Base-by-base conservation (phyloP, 495 filamentous ascomycete species). In the Alectoria sarmentosa region DNA sequence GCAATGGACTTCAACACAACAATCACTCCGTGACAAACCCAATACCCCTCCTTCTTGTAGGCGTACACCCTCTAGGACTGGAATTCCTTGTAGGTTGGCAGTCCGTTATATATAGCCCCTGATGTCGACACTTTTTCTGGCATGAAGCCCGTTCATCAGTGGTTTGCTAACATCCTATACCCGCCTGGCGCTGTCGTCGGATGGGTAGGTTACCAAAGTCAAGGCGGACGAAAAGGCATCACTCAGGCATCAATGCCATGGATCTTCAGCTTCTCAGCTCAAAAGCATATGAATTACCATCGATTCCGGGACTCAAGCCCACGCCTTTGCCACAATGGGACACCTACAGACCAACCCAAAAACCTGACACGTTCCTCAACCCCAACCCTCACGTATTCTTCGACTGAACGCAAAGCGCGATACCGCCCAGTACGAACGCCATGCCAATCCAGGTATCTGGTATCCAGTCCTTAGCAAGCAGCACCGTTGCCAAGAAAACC, bases 391-490 rank as follows among this genome's bases (percentile, higher is more conserved):
- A 70, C 28, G 60, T 61, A 60, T 75, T 74, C 69, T 83, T 83
- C 42, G 78, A 81, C 59, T 89, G 80, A 37, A 97, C 92, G 76
- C 92, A 97, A 52, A 97, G 77, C 26, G 82, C 92, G 73, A 97
- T 96, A 3, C 92, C 92, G 19, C 83, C 83, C 66, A 96, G 70
- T 3, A 92, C 91, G 46, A 96, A 71, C 15, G 77, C 74, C 90
- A 96, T 91, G 37, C 92, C 92, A 68, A 92, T 78, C 90, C 90
- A 92, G 3, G 92, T 96, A 76, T 95, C 89, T 89, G 39, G 57
- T 46, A 64, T 39, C 60, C 3, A 19, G 30, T 34, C 39, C 5
- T 59, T 14, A 66, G 39, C 59, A 60, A 2, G 1, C 3, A 13
- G 28, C 17, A 55, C 1, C 52, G n/a, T n/a, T n/a, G n/a, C n/a